Conservation (phyloP, 345 rosid genomes). For the Geranium rotundifolium region DNA sequence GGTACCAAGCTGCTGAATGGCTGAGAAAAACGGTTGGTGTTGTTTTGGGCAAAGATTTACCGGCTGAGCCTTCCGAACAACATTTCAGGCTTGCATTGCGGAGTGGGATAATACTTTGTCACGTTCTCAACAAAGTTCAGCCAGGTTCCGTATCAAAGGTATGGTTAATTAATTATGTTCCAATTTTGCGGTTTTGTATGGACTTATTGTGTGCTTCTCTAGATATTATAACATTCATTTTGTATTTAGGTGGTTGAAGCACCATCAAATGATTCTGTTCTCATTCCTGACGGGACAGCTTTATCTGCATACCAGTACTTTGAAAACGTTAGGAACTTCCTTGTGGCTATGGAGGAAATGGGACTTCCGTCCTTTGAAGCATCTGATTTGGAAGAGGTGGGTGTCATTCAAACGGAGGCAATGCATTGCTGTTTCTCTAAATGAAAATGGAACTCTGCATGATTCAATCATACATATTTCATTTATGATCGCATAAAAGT, state of each 20-base stretch:
- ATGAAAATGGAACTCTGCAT: neutral
- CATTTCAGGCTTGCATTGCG: slow-evolving; percentile 85
- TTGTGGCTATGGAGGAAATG: slow-evolving; percentile 48
- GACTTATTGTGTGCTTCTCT: neutral
- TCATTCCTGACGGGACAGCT: slow-evolving; percentile 61
- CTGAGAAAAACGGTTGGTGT: slow-evolving; percentile 65
- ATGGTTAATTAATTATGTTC: neutral
- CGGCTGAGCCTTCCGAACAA: slow-evolving; percentile 81
- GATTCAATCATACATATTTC: neutral
- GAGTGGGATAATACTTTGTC: slow-evolving; percentile 83
- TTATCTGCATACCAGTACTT: slow-evolving; percentile 69
- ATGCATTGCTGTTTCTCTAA: neutral
- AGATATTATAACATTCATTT: slow-evolving; percentile 1
- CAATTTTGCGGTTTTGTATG: neutral
- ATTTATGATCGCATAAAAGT: too few species aligned
- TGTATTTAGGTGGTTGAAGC: slow-evolving; percentile 51
- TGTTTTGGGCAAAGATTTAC: slow-evolving; percentile 69
- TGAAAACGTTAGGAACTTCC: slow-evolving; percentile 67
- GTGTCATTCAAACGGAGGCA: neutral
- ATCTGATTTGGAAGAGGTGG: slow-evolving; percentile 66
- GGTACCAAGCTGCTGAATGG: slow-evolving; percentile 89
- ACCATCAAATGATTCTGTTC: slow-evolving; percentile 38
- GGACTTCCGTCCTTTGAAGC: slow-evolving; percentile 71
- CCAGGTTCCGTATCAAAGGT: slow-evolving; percentile 82
- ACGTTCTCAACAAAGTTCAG: slow-evolving; percentile 71